phyloP scores from a whole-genome alignment of 2,329 filamentous ascomycete species.

The Aspergillus udagawae region DNA sequence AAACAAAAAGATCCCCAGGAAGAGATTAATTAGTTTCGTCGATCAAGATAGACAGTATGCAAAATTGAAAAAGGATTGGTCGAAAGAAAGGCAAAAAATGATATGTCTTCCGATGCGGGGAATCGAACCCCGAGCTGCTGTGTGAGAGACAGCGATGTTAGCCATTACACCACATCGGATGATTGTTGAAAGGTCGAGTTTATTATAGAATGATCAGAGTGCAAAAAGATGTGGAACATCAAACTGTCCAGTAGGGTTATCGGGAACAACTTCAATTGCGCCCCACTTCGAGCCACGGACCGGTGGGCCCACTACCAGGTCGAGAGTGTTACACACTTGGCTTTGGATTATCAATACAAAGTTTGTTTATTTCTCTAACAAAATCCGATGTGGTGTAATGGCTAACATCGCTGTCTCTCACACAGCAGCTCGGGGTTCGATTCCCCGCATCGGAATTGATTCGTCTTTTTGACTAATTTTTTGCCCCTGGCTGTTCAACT shows the following conservation, averaged over 20 bases:
- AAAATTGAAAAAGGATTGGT: too few relatives aligned
- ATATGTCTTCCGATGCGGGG: conserved; percentile 17
- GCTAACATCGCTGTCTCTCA: conserved; percentile 14
- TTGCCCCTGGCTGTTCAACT: not conserved
- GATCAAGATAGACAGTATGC: too few relatives aligned
- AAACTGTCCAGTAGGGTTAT: too few relatives aligned
- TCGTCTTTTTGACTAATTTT: not conserved
- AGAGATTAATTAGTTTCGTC: too few relatives aligned
- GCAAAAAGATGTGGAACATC: fast-evolving
- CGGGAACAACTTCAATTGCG: too few relatives aligned
- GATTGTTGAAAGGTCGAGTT: not conserved
- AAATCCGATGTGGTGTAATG: conserved; percentile 13
- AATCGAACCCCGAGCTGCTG: conserved; percentile 25
- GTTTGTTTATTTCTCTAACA: not conserved
- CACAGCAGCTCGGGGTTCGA: conserved; percentile 15
- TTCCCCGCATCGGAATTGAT: conserved; percentile 12
- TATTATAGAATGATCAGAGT: too few relatives aligned
- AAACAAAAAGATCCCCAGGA: not conserved
- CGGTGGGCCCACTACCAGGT: too few relatives aligned
- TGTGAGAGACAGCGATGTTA: conserved; percentile 25
- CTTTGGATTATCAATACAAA: too few relatives aligned
- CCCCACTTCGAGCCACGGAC: too few relatives aligned
- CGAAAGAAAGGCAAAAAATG: not conserved
- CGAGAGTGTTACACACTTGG: too few relatives aligned
- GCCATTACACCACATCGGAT: conserved; percentile 24